Base-by-base conservation (phyloP, 345 rosid species). In the Camelina laxa region DNA sequence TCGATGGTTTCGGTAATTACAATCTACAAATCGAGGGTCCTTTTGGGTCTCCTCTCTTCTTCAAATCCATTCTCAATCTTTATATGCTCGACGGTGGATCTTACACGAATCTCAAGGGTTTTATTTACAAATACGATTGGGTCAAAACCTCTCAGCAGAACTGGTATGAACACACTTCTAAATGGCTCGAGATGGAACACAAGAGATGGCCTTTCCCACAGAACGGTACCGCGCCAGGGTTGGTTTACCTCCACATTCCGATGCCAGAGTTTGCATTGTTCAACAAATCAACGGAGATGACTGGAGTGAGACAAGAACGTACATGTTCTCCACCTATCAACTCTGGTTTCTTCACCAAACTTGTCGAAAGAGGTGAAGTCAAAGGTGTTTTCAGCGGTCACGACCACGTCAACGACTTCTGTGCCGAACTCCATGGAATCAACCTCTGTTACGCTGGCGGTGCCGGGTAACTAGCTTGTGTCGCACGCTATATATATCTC, bases 361-460 rank as follows among this genome's bases (percentile, higher is more conserved):
- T 94, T 86, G 87, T 85, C 39, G 89, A 87, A 35, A 79, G 95
- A 68, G 96, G 96, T 59, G 97, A 90, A 31, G 90, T 87, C 78
- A 94, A 86, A 79, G 96, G 93, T 63, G 96, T 87, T 62, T 94
- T 94, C 82, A 85, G 80, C 0, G 98, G 97, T 36, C 97, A 94
- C 62, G 98, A 94, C 76, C 98, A 94, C 65, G 1, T 85, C 69
- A 94, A 90, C 12, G 99, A 95, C 82, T 95, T 91, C 74, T 95
- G 99, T 69, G 97, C 87, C 8, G 20, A 67, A 33, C 81, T 86
- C 50, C 76, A 71, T 21, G 93, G 93, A 21, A 83, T 91, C 66
- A 84, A 94, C 35, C 97, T 94, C 69, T 94, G 98, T 65, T 94
- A 94, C 50, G 97, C 88, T 44, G 98, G 97, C 55, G 98, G 93